Conservation (phyloP, 495 filamentous ascomycete genomes). For the Viridothelium virens region DNA sequence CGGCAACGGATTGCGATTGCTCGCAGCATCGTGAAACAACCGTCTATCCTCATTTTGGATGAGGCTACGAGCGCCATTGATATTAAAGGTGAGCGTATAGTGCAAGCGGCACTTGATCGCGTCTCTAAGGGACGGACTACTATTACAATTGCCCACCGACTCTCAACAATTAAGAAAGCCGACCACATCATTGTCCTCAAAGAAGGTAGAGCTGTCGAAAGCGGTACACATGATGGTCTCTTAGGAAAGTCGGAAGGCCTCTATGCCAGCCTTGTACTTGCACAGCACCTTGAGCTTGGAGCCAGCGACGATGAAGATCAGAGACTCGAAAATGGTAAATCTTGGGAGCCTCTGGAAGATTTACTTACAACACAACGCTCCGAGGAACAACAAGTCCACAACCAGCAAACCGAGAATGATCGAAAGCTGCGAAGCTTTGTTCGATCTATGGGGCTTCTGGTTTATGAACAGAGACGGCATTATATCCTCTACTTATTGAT, state of each 20-base stretch:
- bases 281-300: slow-evolving; percentile 22
- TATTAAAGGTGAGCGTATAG: slow-evolving; percentile 22
- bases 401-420: neutral
- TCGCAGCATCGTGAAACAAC: slow-evolving; percentile 27
- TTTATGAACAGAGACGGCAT: neutral
- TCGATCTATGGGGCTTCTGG: neutral
- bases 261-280: slow-evolving; percentile 25
- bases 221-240: slow-evolving; percentile 50
- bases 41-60: slow-evolving; percentile 28
- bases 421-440: slow-evolving; percentile 28
- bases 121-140: slow-evolving; percentile 24
- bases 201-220: slow-evolving; percentile 51
- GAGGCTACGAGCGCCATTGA: slow-evolving; percentile 32
- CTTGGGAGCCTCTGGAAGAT: slow-evolving; percentile 11
- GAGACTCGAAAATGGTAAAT: neutral
- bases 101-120: slow-evolving; percentile 28
- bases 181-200: slow-evolving; percentile 54
- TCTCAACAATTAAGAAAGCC: slow-evolving; percentile 59
- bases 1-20: slow-evolving; percentile 30
- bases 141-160: slow-evolving; percentile 38
- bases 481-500: slow-evolving; percentile 8
- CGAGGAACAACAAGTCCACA: slow-evolving; percentile 15
- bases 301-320: slow-evolving; percentile 12
- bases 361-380: neutral
- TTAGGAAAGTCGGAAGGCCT: slow-evolving; percentile 19